A percentile compares a stretch with the other conserved stretches of the same genome.
These are phyloP conservation scores for Suillus luteus DNA, from an alignment of 768 basidiomycete species.

Conservation along the genomic window DNA sequence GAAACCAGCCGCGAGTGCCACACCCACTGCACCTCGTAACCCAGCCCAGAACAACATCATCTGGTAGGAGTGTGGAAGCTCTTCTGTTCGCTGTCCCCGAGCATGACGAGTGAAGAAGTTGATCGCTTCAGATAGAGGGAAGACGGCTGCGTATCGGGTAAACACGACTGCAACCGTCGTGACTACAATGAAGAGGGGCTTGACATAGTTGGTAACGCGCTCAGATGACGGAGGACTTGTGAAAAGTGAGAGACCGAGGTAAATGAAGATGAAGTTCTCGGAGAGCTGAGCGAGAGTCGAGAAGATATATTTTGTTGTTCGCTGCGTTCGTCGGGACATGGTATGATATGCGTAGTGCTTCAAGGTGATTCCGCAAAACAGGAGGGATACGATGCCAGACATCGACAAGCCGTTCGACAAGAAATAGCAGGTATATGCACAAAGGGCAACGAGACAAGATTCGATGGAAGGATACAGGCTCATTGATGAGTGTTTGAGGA, in stretches of 20 bases:
- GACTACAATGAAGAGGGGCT: conserved; percentile 92
- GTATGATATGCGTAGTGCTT: conserved; percentile 99
- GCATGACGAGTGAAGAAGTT: conserved; percentile 88
- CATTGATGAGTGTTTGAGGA: conserved; percentile 93
- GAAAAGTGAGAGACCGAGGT: conserved; percentile 96
- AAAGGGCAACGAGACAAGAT: conserved; percentile 92
- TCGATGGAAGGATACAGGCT: conserved; percentile 90
- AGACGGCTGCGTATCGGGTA: conserved; percentile 94
- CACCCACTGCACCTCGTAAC: conserved; percentile 93
- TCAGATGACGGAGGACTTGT: conserved; percentile 80
- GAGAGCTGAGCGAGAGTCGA: conserved; percentile 90
- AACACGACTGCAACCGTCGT: conserved; percentile 91
- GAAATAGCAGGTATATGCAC: conserved; percentile 97
- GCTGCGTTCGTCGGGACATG: conserved; percentile 94
- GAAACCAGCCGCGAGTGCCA: conserved; percentile 95
- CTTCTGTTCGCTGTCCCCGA: conserved; percentile 84
- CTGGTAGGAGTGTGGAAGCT: conserved; percentile 96
- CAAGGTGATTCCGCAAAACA: conserved; percentile 98
- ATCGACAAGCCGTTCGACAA: conserved; percentile 95
- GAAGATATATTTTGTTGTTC: conserved; percentile 95
- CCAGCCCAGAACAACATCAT: conserved; percentile 99
- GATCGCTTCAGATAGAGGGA: conserved; percentile 93
- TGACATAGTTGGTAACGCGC: conserved; percentile 82
- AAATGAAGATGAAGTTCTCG: conserved; percentile 99
- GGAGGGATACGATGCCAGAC: conserved; percentile 95